Percentiles rank a stretch among this genome's conserved stretches.
Conservation (phyloP, 805 yeast genomes). For the Kodamaea kaohsiungensis region DNA sequence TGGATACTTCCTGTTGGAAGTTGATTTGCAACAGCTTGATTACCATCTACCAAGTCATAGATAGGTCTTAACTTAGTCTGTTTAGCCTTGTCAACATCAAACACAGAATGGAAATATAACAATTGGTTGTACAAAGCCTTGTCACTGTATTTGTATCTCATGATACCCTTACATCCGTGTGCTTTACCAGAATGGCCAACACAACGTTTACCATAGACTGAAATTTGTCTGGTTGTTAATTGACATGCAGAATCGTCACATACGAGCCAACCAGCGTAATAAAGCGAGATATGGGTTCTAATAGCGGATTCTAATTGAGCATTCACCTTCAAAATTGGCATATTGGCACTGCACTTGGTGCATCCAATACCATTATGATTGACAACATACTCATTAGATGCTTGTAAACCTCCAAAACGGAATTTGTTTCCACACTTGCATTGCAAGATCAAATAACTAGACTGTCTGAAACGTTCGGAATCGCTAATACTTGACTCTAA, state of each 20-base stretch:
- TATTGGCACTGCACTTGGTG: conserved; percentile 51
- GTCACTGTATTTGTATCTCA: conserved; percentile 75
- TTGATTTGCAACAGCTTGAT: conserved; percentile 27
- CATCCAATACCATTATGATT: conserved; percentile 75
- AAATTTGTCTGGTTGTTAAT: conserved; percentile 74
- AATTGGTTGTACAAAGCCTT: conserved; percentile 84
- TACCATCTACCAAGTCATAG: conserved; percentile 32
- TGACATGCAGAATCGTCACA: conserved; percentile 90
- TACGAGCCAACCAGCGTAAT: conserved; percentile 81
- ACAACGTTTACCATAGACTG: conserved; percentile 88
- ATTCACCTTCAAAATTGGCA: conserved; percentile 58
- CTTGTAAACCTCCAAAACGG: conserved; percentile 72
- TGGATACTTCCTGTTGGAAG: conserved; percentile 56
- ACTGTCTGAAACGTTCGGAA: conserved; percentile 73
- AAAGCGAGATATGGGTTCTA: conserved; percentile 66
- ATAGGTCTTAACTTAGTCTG: conserved; percentile 55
- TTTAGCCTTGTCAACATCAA: conserved; percentile 80
- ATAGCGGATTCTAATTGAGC: conserved; percentile 76
- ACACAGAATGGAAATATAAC: conserved; percentile 72
- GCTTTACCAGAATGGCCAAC: conserved; percentile 63
- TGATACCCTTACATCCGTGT: conserved; percentile 73
- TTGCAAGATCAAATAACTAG: conserved; percentile 52
- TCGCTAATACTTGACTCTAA: conserved; percentile 81
- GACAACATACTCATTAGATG: conserved; percentile 60
- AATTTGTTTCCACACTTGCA: conserved; percentile 67